Base-by-base conservation (phyloP, 164 flowering plant species). In the Berberis vulgaris region DNA sequence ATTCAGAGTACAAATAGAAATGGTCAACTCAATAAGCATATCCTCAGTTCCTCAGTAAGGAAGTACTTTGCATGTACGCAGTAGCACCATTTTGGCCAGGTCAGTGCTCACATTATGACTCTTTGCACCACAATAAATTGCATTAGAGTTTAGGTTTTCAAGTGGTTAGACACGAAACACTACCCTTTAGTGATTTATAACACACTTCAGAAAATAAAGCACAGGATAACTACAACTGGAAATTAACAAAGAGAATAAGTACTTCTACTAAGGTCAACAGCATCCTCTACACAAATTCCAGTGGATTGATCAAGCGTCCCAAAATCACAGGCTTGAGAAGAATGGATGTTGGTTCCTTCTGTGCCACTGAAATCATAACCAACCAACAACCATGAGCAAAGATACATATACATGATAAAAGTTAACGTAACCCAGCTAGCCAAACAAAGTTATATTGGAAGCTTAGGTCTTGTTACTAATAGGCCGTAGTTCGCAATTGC, bases 251-350 rank as follows among this genome's bases (percentile, higher is more conserved):
- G 26, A 40, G 50, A 59, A 64, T 64, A 61, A 87, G 57, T 82
- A 84, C 88, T 77, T 80, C 81, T 72, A 65, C 71, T 71, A 64
- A 76, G 76, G 59, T 81, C 79, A 78, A 80, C 71, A 67, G 83
- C 76, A 79, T 81, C 81, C 52, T 81, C 88, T 72, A 83, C 59
- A 41, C 74, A 79, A 69, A 77, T 76, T 57, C 83, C 87, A 65
- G 81, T 72, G 43, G 89, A 80, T 61, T 86, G 88, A 62, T 82
- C 96, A 54, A 84, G 78, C 13, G 76, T 63, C 69, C 84, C 79
- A 70, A 81, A 75, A 53, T 78, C 82, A 52, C 86, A 68, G 60
- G 71, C 66, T 66, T 73, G 80, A 62, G 82, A 78, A 68, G 83
- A 58, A 57, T 65, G 76, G 47, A 66, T 52, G 12, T 60, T 53